These are phyloP conservation scores for Ogataea ganodermae DNA, from an alignment of 805 yeast species.

Conservation along the genomic window DNA sequence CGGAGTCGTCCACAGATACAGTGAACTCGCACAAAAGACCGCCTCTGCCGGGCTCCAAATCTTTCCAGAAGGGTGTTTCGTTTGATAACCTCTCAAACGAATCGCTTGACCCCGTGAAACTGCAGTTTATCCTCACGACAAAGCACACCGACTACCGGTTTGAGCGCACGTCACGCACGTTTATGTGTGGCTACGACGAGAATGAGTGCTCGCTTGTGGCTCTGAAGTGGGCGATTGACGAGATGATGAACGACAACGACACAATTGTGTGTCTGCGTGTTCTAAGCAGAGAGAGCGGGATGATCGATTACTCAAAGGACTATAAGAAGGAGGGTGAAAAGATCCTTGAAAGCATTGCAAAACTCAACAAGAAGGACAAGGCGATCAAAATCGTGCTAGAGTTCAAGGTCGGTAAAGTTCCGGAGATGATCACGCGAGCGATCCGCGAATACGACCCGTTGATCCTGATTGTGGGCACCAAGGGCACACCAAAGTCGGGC, in stretches of 20 bases:
- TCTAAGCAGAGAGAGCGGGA: constrained; percentile 35
- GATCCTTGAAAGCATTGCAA: constrained; percentile 35
- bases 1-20: constrained; percentile 6
- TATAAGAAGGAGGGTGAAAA: constrained; percentile 40
- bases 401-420: constrained; percentile 45
- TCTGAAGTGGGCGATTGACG: constrained; percentile 46
- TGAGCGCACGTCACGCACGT: constrained; percentile 41
- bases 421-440: constrained; percentile 41
- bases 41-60: constrained; percentile 11
- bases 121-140: constrained; percentile 39
- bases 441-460: constrained; percentile 48
- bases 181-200: constrained; percentile 46
- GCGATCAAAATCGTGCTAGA: constrained; percentile 46
- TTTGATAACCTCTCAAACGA: constrained; percentile 46
- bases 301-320: constrained; percentile 21
- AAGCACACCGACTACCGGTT: constrained; percentile 40
- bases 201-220: constrained; percentile 45
- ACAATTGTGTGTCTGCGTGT: constrained; percentile 47
- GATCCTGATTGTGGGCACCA: constrained; percentile 47
- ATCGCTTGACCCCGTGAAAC: constrained; percentile 30
- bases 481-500: constrained; percentile 39
- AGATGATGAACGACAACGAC: constrained; percentile 47
- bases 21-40: constrained; percentile 9
- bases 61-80: constrained; percentile 37
- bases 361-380: constrained; percentile 37